Conservation (phyloP, 148 eudicot genomes). For the Fallopia convolvulus region DNA sequence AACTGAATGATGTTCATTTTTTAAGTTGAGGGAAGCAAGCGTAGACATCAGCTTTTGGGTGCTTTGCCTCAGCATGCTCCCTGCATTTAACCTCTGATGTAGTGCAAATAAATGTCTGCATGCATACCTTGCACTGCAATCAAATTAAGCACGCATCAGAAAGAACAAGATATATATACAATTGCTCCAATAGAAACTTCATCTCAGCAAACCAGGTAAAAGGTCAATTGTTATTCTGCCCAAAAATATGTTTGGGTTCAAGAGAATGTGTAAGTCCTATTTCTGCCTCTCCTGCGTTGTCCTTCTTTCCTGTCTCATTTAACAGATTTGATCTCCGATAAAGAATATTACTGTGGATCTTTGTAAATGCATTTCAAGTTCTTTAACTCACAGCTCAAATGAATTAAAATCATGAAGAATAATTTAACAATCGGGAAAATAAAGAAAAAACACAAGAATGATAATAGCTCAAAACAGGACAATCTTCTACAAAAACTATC, state of each 20-base stretch:
- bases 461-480: not conserved
- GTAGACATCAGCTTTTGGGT: constrained; percentile 56
- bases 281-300: not conserved
- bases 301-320: not conserved
- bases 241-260: not conserved
- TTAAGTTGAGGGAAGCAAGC: constrained; percentile 83
- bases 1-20: constrained; percentile 27
- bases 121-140: constrained; percentile 91
- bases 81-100: constrained; percentile 88
- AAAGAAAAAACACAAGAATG: not conserved
- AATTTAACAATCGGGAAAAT: not conserved
- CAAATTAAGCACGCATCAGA: constrained; percentile 3
- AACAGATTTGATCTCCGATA: not conserved
- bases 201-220: not conserved
- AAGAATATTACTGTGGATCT: not conserved
- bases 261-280: not conserved
- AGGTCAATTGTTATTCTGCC: not conserved
- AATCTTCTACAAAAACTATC: not conserved
- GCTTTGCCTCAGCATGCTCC: constrained; percentile 94
- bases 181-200: no score
- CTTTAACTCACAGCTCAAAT: not conserved
- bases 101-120: constrained; percentile 95
- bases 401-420: not conserved
- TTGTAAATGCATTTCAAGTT: not conserved
- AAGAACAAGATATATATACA: not conserved